A percentile compares a stretch with the other conserved stretches of the same genome.
Evolutionary conservation across 169 alveolate species (phyloP).

Genomic region (Eimeria praecox): DNA sequence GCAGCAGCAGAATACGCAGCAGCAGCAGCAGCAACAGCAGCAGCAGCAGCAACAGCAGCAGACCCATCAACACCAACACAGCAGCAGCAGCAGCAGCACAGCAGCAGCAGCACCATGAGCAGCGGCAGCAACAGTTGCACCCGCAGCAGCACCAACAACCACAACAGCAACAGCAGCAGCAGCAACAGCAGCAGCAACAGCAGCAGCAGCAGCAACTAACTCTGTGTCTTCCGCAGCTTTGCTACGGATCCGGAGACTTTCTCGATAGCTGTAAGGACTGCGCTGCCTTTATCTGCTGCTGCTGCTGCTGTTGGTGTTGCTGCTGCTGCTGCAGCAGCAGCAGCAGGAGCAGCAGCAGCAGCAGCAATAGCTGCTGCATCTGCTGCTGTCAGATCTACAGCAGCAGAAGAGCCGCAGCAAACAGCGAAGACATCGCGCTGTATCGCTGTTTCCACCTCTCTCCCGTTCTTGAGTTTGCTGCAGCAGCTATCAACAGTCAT

Average conservation of each 20-base stretch:
- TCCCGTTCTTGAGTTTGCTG: background rate
- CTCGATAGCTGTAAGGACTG: background rate
- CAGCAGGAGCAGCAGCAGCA: background rate
- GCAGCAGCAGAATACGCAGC: background rate
- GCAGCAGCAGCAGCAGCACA: no score
- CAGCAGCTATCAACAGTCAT: background rate
- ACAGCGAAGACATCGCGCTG: constrained; percentile 31
- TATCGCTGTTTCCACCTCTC: background rate
- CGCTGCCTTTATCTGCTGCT: constrained; percentile 1
- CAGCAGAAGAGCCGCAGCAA: constrained; percentile 37
- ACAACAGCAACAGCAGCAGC: constrained; percentile 1
- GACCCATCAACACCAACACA: no score
- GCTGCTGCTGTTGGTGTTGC: background rate
- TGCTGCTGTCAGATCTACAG: constrained; percentile 1
- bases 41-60: constrained; percentile 14
- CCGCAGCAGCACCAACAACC: constrained; percentile 3
- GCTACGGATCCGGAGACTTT: background rate
- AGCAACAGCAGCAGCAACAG: background rate
- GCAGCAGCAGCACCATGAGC: background rate
- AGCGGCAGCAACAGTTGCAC: background rate
- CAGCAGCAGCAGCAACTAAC: constrained; percentile 24
- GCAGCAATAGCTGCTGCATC: background rate
- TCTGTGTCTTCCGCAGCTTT: background rate
- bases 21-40: background rate
- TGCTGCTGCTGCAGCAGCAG: background rate